Base-by-base conservation (phyloP, 192 early-diverging fungal genomes). In the Podila epigama region DNA sequence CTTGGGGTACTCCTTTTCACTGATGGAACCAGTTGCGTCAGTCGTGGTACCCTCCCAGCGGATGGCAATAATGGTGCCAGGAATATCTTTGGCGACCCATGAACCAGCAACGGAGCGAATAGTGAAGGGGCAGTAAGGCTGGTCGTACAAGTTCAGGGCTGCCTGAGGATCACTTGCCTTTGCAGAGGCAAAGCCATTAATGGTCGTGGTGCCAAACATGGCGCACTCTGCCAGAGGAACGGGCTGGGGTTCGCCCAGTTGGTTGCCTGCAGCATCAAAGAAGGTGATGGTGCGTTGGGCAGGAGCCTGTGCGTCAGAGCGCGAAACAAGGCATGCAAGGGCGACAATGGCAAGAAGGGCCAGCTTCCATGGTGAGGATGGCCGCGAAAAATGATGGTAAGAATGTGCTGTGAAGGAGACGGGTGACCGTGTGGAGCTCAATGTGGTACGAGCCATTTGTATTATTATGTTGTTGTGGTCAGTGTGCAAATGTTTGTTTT, bases 141-240 rank as follows among this genome's bases (percentile, higher is more conserved):
- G 15, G 1, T 5, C 16, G 20, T 77, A 77, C 3, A 77, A 31
- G 50, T 77, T 77, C 29, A 77, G 28, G 5, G 66, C 73, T 15
- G 73, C 33, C 6, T 37, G 66, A 10, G 4, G 27, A 9, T 64
- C 56, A 16, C 7, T 34, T 13, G 66, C 20, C 25, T 18, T 32
- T 22, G 51, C 51, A 18, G 66, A 29, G 51, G 60, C 6, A 31
- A 63, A 77, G 35, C 55, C 66, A 8, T 35, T 32, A 3, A 32
- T 9, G 57, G 6, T n/a, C 1, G 33, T 15, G 20, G 58, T 25
- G 1, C 0, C 0, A 36, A 67, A 5, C 6, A 12, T 15, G 8
- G 44, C 22, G 51, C 72, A 75, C 0, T 10, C 36, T 5, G 27
- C 34, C 13, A 32, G 15, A 18, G n/a, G n/a, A 27, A 77, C 31